Conservation (phyloP, 2,329 filamentous ascomycete genomes). For the Periconia sp. region DNA sequence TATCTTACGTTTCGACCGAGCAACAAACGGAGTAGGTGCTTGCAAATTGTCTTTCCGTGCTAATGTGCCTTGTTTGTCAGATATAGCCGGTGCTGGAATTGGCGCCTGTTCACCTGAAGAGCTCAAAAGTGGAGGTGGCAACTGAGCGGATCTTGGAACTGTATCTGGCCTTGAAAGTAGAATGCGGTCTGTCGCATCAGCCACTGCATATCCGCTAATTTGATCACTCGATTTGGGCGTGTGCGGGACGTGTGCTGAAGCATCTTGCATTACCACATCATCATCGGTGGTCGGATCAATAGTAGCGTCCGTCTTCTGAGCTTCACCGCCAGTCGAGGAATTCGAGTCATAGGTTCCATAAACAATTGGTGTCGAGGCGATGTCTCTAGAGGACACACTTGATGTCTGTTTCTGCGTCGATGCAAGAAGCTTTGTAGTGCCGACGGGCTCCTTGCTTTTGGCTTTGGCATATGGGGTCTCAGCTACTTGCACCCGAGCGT, state of each 20-base stretch:
- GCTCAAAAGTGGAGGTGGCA: slow-evolving; percentile 12
- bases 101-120: slow-evolving; percentile 10
- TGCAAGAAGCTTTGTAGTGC: too few relatives aligned
- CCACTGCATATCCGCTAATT: background rate
- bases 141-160: slow-evolving; percentile 18
- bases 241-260: background rate
- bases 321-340: too few relatives aligned
- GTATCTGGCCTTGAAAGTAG: too few relatives aligned
- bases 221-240: background rate
- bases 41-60: too few relatives aligned
- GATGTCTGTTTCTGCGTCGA: slow-evolving; percentile 13
- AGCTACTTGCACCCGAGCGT: slow-evolving; percentile 29
- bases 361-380: slow-evolving; percentile 32
- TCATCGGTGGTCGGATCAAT: background rate
- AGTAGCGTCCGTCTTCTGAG: background rate
- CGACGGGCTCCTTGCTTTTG: slow-evolving; percentile 11
- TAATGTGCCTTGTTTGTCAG: too few relatives aligned
- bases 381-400: slow-evolving; percentile 20
- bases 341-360: slow-evolving; percentile 29
- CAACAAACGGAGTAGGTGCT: background rate
- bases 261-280: slow-evolving; percentile 9
- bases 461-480: slow-evolving; percentile 35
- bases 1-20: slow-evolving; percentile 30
- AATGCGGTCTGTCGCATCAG: too few relatives aligned
- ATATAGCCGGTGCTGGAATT: too few relatives aligned